These are phyloP conservation scores for Neophaeococcomyces aloes DNA, from an alignment of 2,329 filamentous ascomycete genomes.

Conservation along the genomic window DNA sequence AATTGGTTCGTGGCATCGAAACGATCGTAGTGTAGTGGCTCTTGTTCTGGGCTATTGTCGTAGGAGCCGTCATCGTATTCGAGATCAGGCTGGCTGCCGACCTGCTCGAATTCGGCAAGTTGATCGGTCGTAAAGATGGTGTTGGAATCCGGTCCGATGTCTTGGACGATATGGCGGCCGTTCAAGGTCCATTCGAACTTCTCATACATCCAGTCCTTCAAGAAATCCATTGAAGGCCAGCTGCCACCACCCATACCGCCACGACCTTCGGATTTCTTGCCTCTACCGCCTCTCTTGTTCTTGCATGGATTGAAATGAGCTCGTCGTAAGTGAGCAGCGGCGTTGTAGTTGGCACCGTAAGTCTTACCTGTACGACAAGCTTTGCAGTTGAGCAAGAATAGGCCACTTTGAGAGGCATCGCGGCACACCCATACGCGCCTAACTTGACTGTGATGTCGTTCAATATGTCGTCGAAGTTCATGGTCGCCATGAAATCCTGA, in stretches of 20 bases:
- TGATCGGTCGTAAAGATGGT: constrained; percentile 4
- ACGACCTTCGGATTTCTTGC: constrained; percentile 49
- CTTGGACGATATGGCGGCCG: constrained; percentile 15
- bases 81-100: not conserved
- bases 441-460: constrained; percentile 53
- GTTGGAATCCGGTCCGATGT: constrained; percentile 14
- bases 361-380: constrained; percentile 64
- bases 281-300: constrained; percentile 42
- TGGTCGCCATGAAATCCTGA: constrained; percentile 79
- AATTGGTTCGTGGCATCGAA: constrained; percentile 4
- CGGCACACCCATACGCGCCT: constrained; percentile 55
- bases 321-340: constrained; percentile 76
- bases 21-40: constrained; percentile 6
- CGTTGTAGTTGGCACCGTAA: constrained; percentile 91
- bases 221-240: constrained; percentile 48
- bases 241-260: constrained; percentile 55
- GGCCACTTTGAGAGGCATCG: constrained; percentile 47
- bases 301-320: constrained; percentile 72
- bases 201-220: constrained; percentile 53
- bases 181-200: constrained; percentile 36
- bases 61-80: constrained; percentile 3
- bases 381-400: constrained; percentile 71
- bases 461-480: constrained; percentile 60
- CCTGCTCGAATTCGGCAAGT: constrained; percentile 4
- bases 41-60: constrained; percentile 8